Percentiles rank a stretch among this genome's conserved stretches.
These are phyloP conservation scores for Rehmannia glutinosa DNA, from an alignment of 257 asterid species.

Conservation along the genomic window DNA sequence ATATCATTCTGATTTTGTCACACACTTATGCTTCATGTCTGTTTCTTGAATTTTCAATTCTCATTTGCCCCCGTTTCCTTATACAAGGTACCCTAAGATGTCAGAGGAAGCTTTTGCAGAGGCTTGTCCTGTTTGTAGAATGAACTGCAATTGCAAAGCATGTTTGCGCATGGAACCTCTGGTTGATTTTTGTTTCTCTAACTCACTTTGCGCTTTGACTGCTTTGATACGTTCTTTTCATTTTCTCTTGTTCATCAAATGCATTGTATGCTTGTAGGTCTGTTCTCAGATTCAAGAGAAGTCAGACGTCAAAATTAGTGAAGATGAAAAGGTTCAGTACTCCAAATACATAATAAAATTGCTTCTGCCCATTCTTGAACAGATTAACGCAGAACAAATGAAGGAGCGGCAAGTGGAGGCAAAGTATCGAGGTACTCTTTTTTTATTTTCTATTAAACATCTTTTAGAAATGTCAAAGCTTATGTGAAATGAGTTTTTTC, in stretches of 20 bases:
- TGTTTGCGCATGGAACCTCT: constrained; percentile 57
- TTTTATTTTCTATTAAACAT: background rate
- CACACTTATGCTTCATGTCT: background rate
- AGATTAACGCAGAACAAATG: constrained; percentile 44
- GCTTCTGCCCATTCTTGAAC: constrained; percentile 54
- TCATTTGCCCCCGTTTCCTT: constrained; percentile 6
- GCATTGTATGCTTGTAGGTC: constrained; percentile 9
- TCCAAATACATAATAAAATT: constrained; percentile 33
- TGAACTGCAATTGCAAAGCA: constrained; percentile 67
- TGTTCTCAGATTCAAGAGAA: constrained; percentile 12
- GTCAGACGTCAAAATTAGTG: background rate
- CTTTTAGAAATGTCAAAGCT: background rate
- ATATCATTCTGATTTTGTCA: background rate
- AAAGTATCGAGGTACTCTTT: constrained; percentile 35
- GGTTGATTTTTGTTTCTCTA: constrained; percentile 32
- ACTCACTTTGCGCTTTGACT: background rate
- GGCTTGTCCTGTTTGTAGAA: constrained; percentile 67
- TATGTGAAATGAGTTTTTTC: background rate
- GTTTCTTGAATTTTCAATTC: background rate
- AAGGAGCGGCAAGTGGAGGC: constrained; percentile 53
- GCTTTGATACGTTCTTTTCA: background rate
- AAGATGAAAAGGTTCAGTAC: constrained; percentile 31
- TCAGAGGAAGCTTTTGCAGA: constrained; percentile 50
- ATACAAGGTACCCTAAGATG: constrained; percentile 60
- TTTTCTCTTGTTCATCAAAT: constrained; percentile 13